These are phyloP conservation scores for Lyophyllum semitale DNA, from an alignment of 768 basidiomycete species.

Conservation along the genomic window DNA sequence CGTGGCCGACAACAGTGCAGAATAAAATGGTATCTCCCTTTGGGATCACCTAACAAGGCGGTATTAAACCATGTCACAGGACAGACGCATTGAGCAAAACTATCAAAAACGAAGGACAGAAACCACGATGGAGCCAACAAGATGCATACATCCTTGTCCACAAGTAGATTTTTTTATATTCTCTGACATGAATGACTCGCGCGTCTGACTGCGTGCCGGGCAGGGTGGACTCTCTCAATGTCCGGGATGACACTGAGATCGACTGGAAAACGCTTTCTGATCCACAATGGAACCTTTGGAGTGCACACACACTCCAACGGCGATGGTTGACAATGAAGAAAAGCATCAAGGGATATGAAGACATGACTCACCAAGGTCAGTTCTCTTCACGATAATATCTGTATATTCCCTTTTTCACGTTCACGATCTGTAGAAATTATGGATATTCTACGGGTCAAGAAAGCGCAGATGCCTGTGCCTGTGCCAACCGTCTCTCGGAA, in stretches of 20 bases:
- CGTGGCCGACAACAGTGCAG: slow-evolving; percentile 84
- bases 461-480: slow-evolving; percentile 53
- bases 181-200: background rate
- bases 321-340: slow-evolving; percentile 83
- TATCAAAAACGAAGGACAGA: slow-evolving; percentile 70
- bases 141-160: slow-evolving; percentile 83
- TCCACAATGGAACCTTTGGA: slow-evolving; percentile 81
- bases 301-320: slow-evolving; percentile 75
- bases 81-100: slow-evolving; percentile 74
- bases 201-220: slow-evolving; percentile 3
- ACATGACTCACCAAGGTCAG: slow-evolving; percentile 79
- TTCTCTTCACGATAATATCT: background rate
- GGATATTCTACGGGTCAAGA: slow-evolving; percentile 77
- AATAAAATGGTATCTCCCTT: slow-evolving; percentile 69
- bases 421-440: slow-evolving; percentile 60
- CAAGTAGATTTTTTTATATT: slow-evolving; percentile 58
- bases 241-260: slow-evolving; percentile 80
- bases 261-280: slow-evolving; percentile 82
- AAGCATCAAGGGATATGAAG: slow-evolving; percentile 73
- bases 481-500: slow-evolving; percentile 28
- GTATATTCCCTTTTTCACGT: slow-evolving; percentile 1
- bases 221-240: slow-evolving; percentile 75
- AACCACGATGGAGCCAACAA: slow-evolving; percentile 71
- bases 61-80: slow-evolving; percentile 40
- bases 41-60: background rate